Percentiles rank a stretch among this genome's conserved stretches.
Conservation (phyloP, 768 basidiomycete genomes). For the Leucosporidium scottii region DNA sequence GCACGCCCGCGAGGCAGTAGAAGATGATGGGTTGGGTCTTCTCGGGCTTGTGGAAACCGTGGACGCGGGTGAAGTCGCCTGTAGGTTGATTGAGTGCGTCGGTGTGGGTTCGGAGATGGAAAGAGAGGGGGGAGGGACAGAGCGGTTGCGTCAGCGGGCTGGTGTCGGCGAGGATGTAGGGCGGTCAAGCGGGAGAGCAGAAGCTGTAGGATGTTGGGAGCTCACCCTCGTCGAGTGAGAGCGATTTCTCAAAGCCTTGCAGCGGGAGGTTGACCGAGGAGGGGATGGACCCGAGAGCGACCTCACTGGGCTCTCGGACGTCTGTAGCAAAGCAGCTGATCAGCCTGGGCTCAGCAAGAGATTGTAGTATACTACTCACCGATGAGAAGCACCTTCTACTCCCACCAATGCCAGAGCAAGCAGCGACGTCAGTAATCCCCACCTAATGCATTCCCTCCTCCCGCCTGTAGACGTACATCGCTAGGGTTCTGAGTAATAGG, state of each 20-base stretch:
- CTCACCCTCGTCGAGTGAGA: constrained; percentile 49
- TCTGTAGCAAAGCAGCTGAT: constrained; percentile 58
- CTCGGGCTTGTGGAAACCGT: constrained; percentile 68
- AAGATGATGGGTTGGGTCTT: constrained; percentile 70
- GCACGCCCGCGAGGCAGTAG: constrained; percentile 82
- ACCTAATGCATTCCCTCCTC: background rate
- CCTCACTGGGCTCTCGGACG: constrained; percentile 89
- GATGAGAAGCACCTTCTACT: constrained; percentile 30
- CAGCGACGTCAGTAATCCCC: background rate
- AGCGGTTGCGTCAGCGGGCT: background rate
- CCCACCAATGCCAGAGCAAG: background rate
- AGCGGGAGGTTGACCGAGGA: constrained; percentile 85
- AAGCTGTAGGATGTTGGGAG: background rate
- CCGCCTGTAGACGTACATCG: constrained; percentile 44
- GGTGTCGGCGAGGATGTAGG: background rate
- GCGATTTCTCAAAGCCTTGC: constrained; percentile 60
- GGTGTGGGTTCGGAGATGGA: background rate
- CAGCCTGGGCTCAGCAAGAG: background rate
- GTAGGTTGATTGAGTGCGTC: constrained; percentile 26
- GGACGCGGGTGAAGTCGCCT: constrained; percentile 55
- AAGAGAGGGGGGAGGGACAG: background rate
- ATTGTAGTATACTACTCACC: constrained; percentile 1
- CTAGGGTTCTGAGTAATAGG: constrained; percentile 65
- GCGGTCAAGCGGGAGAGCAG: background rate
- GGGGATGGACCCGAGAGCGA: constrained; percentile 84